Evolutionary conservation across 208 protist genomes (phyloP).

Genomic region (Crithidia expoeki): DNA sequence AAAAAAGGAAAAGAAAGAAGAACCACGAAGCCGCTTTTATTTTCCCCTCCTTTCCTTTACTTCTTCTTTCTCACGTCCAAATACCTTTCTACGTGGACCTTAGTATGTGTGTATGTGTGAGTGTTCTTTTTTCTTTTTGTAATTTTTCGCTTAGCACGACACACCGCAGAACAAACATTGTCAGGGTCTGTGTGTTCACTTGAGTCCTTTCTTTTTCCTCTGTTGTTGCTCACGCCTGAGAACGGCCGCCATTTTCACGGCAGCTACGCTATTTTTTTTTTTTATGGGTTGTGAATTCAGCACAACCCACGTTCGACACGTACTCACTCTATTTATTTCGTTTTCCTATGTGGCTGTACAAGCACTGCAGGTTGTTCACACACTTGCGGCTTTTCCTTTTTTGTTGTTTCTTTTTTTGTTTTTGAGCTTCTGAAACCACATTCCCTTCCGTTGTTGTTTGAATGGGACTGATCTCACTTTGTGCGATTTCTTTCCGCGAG

Average conservation of each 20-base stretch:
- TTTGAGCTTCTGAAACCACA: not conserved
- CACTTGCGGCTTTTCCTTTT: not conserved
- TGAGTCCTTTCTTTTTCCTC: no score
- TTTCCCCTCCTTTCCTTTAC: not conserved
- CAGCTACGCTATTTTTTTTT: no score
- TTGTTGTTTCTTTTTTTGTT: not conserved
- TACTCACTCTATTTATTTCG: slow-evolving; percentile 5
- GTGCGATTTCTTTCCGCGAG: no score
- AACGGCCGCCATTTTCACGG: no score
- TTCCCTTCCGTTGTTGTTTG: no score
- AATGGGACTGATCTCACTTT: no score
- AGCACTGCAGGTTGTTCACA: not conserved
- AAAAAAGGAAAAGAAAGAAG: not conserved
- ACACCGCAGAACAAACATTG: no score
- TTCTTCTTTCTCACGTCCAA: slow-evolving; percentile 3
- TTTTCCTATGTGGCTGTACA: not conserved
- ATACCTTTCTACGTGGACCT: not conserved
- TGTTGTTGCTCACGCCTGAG: no score
- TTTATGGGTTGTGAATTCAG: no score
- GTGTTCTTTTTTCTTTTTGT: not conserved
- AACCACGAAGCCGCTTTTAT: not conserved
- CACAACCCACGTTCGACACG: no score
- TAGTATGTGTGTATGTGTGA: not conserved
- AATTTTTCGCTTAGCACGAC: no score
- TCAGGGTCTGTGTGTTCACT: no score